Conservation (phyloP, 495 filamentous ascomycete genomes). For the Podospora conica region DNA sequence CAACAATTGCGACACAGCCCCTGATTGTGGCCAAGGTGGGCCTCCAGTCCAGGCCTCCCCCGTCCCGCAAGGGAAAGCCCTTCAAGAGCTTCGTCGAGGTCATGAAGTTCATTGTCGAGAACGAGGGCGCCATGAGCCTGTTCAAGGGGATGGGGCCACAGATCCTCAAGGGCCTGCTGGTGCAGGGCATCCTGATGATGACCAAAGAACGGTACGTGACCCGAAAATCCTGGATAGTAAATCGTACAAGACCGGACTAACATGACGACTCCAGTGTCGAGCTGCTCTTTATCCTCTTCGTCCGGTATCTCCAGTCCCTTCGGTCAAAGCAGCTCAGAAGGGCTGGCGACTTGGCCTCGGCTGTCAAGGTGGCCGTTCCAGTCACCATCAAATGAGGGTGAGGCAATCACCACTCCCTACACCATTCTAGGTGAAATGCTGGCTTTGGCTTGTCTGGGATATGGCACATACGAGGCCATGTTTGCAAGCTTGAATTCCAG, state of each 20-base stretch:
- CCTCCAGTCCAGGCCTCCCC: slow-evolving; percentile 85
- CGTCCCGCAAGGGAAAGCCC: slow-evolving; percentile 76
- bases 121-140: slow-evolving; percentile 74
- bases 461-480: neutral
- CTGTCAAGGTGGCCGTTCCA: slow-evolving; percentile 43
- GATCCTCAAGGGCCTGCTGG: slow-evolving; percentile 83
- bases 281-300: slow-evolving; percentile 78
- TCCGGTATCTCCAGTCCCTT: slow-evolving; percentile 69
- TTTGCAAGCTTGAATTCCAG: neutral
- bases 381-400: slow-evolving; percentile 38
- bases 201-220: slow-evolving; percentile 83
- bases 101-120: slow-evolving; percentile 83
- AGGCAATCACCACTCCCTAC: neutral
- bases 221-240: neutral
- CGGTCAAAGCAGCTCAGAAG: slow-evolving; percentile 65
- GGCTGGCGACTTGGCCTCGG: slow-evolving; percentile 51
- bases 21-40: slow-evolving; percentile 98
- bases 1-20: slow-evolving; percentile 89
- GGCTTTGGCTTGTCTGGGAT: neutral
- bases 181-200: slow-evolving; percentile 98
- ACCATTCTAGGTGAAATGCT: neutral
- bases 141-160: slow-evolving; percentile 98
- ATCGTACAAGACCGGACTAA: slow-evolving; percentile 15
- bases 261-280: slow-evolving; percentile 60
- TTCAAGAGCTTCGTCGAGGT: slow-evolving; percentile 95